A percentile compares a stretch with the other conserved stretches of the same genome.
These are phyloP conservation scores for Penicillium fimorum DNA, from an alignment of 495 filamentous ascomycete genomes.

Conservation along the genomic window DNA sequence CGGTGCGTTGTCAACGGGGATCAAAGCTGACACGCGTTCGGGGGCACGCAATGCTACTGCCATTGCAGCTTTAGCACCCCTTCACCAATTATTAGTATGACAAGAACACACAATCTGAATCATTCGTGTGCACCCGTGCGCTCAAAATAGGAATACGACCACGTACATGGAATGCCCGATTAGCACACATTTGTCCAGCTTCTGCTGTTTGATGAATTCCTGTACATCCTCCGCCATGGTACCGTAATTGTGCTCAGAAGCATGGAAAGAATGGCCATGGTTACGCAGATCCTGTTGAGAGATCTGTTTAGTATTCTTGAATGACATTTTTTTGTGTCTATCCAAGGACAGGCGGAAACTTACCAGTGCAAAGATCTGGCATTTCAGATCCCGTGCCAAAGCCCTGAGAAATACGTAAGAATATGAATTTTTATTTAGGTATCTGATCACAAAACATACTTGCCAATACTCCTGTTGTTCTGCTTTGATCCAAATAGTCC, in stretches of 20 bases:
- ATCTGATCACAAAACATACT: constrained; percentile 56
- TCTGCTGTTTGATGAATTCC: constrained; percentile 73
- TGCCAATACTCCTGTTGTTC: constrained; percentile 95
- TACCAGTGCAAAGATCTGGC: constrained; percentile 82
- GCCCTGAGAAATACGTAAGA: constrained; percentile 51
- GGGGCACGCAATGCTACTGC: constrained; percentile 72
- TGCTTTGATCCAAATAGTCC: constrained; percentile 94
- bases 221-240: constrained; percentile 86
- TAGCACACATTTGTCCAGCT: constrained; percentile 65
- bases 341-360: constrained; percentile 24
- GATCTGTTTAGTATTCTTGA: not conserved
- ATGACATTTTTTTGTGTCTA: not conserved
- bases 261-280: constrained; percentile 87
- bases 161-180: constrained; percentile 94
- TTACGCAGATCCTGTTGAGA: constrained; percentile 78
- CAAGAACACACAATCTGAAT: not conserved
- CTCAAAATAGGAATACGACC: not conserved
- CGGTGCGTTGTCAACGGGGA: constrained; percentile 92
- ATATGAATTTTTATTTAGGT: not conserved
- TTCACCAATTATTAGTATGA: constrained; percentile 23
- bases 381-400: constrained; percentile 75
- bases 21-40: constrained; percentile 60
- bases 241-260: constrained; percentile 73
- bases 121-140: not conserved
- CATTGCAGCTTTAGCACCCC: constrained; percentile 96